Percentiles rank a stretch among this genome's conserved stretches.
These are phyloP conservation scores for Chaetothyriales sp. DNA, from an alignment of 2,329 filamentous ascomycete species.

Conservation along the genomic window DNA sequence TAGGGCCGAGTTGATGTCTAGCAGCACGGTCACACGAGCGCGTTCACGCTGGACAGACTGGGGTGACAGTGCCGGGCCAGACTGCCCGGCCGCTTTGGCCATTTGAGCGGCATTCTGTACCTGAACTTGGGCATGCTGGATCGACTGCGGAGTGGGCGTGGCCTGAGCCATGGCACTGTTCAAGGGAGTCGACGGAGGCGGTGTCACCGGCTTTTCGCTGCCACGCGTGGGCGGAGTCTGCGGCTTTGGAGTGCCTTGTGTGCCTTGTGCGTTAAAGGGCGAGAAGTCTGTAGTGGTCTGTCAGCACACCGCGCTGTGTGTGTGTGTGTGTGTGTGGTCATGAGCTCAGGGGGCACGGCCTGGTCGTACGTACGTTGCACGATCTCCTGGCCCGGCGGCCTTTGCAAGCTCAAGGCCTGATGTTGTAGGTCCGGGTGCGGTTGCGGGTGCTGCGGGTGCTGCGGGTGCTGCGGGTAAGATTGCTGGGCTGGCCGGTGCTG, in stretches of 20 bases:
- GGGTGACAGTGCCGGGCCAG: constrained; percentile 10
- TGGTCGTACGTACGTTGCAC: not conserved
- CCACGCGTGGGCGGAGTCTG: not conserved
- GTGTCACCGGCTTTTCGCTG: not conserved
- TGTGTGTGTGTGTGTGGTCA: constrained; percentile 1
- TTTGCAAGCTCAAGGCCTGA: not conserved
- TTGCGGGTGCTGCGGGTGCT: constrained; percentile 13
- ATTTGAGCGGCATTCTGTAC: constrained; percentile 13
- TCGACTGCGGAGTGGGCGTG: constrained; percentile 5
- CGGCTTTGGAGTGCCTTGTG: too few species aligned
- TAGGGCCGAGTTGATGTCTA: constrained; percentile 34
- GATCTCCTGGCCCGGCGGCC: too few species aligned
- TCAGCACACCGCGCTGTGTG: not conserved
- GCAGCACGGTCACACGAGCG: constrained; percentile 29
- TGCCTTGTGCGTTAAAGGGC: too few species aligned
- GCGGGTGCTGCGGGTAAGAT: constrained; percentile 10
- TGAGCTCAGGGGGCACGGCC: not conserved
- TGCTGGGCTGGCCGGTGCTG: not conserved
- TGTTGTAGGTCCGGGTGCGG: constrained; percentile 3
- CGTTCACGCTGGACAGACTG: constrained; percentile 28
- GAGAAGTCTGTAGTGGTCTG: too few species aligned
- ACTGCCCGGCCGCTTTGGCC: constrained; percentile 4
- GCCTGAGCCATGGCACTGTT: constrained; percentile 1
- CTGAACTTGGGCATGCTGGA: constrained; percentile 10
- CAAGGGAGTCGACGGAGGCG: not conserved